Conservation (phyloP, 768 basidiomycete genomes). For the Kwoniella dejecticola region DNA sequence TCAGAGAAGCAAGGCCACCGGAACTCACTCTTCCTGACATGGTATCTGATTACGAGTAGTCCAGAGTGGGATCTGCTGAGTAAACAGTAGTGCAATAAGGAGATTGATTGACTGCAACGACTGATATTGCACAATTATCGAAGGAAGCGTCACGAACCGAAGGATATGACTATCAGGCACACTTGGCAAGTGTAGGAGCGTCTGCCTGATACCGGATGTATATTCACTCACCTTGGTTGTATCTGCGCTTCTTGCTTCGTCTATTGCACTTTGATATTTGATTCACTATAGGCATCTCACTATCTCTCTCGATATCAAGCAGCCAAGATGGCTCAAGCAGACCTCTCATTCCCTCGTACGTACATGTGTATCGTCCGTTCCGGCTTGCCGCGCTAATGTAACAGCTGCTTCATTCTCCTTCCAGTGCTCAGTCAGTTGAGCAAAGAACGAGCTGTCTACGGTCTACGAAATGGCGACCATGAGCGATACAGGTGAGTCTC, state of each 20-base stretch:
- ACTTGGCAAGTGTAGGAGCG: not conserved
- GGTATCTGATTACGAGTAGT: not conserved
- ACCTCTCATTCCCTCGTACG: conserved; percentile 47
- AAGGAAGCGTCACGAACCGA: too few relatives aligned
- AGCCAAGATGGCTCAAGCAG: conserved; percentile 7
- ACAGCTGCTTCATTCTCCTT: conserved; percentile 8
- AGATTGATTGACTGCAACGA: too few relatives aligned
- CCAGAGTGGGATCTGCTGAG: not conserved
- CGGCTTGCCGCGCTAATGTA: not conserved
- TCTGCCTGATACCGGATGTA: not conserved
- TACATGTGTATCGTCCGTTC: not conserved
- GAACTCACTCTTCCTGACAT: conserved; percentile 49
- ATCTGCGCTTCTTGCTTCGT: not conserved
- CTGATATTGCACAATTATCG: too few relatives aligned
- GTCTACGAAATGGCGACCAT: conserved; percentile 86
- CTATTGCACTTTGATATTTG: too few relatives aligned
- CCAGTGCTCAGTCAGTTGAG: conserved; percentile 80
- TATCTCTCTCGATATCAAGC: too few relatives aligned
- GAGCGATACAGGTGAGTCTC: conserved; percentile 71
- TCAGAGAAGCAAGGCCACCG: not conserved
- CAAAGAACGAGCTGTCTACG: conserved; percentile 86
- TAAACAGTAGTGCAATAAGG: too few relatives aligned
- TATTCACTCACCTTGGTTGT: not conserved
- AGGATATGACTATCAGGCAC: not conserved
- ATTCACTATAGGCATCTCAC: too few relatives aligned